Conservation (phyloP, 164 flowering plant genomes). For the Liriodendron chinense region DNA sequence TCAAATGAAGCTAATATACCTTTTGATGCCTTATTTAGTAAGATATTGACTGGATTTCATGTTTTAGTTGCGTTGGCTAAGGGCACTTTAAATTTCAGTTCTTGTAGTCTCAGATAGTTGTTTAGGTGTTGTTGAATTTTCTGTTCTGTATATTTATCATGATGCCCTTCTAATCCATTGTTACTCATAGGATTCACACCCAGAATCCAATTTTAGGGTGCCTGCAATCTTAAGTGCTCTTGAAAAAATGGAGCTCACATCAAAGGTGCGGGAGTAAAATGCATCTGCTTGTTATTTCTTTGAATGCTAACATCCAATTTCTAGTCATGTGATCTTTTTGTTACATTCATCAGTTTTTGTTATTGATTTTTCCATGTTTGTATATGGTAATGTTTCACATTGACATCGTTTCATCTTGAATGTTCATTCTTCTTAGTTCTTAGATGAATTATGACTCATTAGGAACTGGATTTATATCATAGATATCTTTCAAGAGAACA, state of each 20-base stretch:
- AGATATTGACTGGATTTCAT: not conserved
- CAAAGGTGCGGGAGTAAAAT: slow-evolving; percentile 48
- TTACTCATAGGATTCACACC: slow-evolving; percentile 70
- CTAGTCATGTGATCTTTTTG: too few species aligned
- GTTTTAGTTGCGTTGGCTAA: not conserved
- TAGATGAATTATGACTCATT: too few species aligned
- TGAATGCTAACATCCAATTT: too few species aligned
- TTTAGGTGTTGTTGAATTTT: too few species aligned
- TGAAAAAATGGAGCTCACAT: slow-evolving; percentile 64
- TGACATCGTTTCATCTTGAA: not conserved
- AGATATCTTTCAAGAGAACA: too few species aligned
- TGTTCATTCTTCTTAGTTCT: not conserved
- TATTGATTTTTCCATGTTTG: not conserved
- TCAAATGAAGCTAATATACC: too few species aligned
- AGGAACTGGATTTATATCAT: too few species aligned
- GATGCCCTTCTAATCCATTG: slow-evolving; percentile 3
- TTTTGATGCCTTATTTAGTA: too few species aligned
- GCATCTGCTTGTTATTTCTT: not conserved
- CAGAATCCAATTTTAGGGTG: slow-evolving; percentile 78
- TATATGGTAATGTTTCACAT: not conserved
- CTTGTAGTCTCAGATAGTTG: not conserved
- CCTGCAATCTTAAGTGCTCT: slow-evolving; percentile 78
- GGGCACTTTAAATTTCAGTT: not conserved
- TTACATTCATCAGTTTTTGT: too few species aligned
- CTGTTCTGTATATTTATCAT: not conserved